Evolutionary conservation across 768 basidiomycete species (phyloP).

Genomic region (Amanita pseudoporphyria): DNA sequence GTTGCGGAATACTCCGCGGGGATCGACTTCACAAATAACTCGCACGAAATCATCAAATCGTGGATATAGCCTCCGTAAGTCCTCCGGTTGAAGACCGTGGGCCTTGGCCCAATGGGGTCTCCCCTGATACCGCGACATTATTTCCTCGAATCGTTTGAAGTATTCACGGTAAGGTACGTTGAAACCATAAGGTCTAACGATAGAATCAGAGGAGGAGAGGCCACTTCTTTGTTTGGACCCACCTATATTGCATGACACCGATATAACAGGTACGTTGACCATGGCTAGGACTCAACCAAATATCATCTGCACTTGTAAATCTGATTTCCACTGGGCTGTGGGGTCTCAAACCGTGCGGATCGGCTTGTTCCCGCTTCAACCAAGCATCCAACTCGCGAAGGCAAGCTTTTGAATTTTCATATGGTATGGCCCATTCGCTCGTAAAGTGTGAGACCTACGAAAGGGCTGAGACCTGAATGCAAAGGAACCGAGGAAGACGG

Average conservation of each 20-base stretch:
- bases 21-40: slow-evolving; percentile 65
- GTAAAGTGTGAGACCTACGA: slow-evolving; percentile 91
- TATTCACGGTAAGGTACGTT: slow-evolving; percentile 73
- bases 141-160: slow-evolving; percentile 68
- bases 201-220: background rate
- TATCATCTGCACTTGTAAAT: slow-evolving; percentile 80
- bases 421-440: slow-evolving; percentile 91
- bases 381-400: slow-evolving; percentile 64
- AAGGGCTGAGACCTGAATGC: slow-evolving; percentile 15
- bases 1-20: slow-evolving; percentile 71
- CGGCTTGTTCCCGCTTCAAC: slow-evolving; percentile 55
- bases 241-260: slow-evolving; percentile 98
- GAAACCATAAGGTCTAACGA: slow-evolving; percentile 70
- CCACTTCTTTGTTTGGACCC: slow-evolving; percentile 17
- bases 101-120: slow-evolving; percentile 97
- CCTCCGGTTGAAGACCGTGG: slow-evolving; percentile 58
- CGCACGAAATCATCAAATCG: slow-evolving; percentile 67
- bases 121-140: slow-evolving; percentile 61
- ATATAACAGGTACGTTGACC: slow-evolving; percentile 83
- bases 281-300: slow-evolving; percentile 88
- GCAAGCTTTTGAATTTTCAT: slow-evolving; percentile 52
- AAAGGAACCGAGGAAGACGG: slow-evolving; percentile 19
- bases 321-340: slow-evolving; percentile 94
- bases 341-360: slow-evolving; percentile 69
- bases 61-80: slow-evolving; percentile 66